Percentiles rank a stretch among this genome's conserved stretches.
Conservation (phyloP, 106 monocot species). For the Chionographis japonica region DNA sequence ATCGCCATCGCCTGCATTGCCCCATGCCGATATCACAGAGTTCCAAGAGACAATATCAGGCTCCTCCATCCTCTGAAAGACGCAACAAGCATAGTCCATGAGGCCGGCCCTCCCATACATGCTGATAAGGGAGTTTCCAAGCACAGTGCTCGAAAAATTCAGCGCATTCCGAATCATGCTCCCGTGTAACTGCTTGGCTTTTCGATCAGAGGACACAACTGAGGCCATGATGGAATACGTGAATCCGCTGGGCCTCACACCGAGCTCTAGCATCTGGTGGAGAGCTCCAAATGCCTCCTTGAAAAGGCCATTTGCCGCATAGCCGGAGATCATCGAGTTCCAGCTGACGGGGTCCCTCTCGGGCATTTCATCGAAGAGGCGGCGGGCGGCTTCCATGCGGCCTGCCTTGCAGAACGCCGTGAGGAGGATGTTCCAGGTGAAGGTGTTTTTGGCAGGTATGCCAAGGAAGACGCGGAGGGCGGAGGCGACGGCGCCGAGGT, state of each 20-base stretch:
- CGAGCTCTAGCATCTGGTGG: conserved; percentile 33
- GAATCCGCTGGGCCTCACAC: conserved; percentile 28
- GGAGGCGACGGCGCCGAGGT: conserved; percentile 8
- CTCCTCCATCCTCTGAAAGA: conserved; percentile 43
- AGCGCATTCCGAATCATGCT: conserved; percentile 21
- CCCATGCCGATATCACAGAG: conserved; percentile 46
- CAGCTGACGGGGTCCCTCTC: conserved; percentile 45
- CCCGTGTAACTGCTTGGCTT: conserved; percentile 66
- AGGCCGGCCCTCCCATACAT: conserved; percentile 65
- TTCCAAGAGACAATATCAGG: conserved; percentile 80
- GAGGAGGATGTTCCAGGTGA: conserved; percentile 52
- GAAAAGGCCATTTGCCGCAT: conserved; percentile 2
- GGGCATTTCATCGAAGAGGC: conserved; percentile 60
- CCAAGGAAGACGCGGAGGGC: conserved; percentile 23
- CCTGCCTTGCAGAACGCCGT: conserved; percentile 12
- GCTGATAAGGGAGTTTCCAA: conserved; percentile 63
- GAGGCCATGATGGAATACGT: conserved; percentile 56
- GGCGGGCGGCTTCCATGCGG: conserved; percentile 18
- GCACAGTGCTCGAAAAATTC: conserved; percentile 28
- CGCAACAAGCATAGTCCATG: conserved; percentile 23
- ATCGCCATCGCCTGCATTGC: conserved; percentile 13
- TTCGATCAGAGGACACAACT: conserved; percentile 13
- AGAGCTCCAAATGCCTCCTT: conserved; percentile 19
- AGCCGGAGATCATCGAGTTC: conserved; percentile 58
- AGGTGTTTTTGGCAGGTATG: conserved; percentile 41